Base-by-base conservation (phyloP, 2,329 filamentous ascomycete genomes). In the Cyphellophora attinorum region DNA sequence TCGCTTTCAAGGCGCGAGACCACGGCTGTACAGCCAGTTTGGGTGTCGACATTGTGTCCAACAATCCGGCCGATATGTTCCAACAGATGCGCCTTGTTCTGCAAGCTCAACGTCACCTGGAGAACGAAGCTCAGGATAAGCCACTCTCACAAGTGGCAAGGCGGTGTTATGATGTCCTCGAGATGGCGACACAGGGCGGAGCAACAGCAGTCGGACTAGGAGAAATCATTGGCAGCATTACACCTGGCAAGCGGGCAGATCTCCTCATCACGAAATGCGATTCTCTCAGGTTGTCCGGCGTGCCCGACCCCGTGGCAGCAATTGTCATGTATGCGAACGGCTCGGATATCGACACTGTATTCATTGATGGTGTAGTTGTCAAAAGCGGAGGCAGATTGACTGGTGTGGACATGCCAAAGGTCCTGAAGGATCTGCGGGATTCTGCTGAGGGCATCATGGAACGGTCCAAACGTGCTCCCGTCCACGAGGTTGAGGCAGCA, bases 131-230 rank as follows among this genome's bases (percentile, higher is more conserved):
- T 5, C 8, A 35, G 40, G 5, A 44, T 34, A n/a, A n/a, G 21
- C 13, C 36, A 11, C n/a, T 31, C 32, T 5, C 14, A 33, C 15
- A 42, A 35, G 13, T 27, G 48, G 23, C 40, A 38, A n/a, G 25
- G 47, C 2, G 36, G 33, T 19, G 44, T 2, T 36, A 49, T 21
- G 51, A 55, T 23, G 48, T 42, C 16, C 51, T 55, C 33, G 41
- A 43, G 12, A 40, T 56, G 11, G 51, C 40, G 1, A 57, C 54
- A 3, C 51, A 55, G 25, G 42, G 53, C n/a, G 53, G 53, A 4
- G 53, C 54, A 1, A 44, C 41, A 4, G 48, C 51, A 2, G 46
- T 55, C 10, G 34, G 37, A 5, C 45, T 53, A 46, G 51, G 47
- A 17, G 45, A 50, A 12, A 19, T 44, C 2, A 27, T 56, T 17